These are phyloP conservation scores for Amanita pseudoporphyria DNA, from an alignment of 768 basidiomycete species.

Conservation along the genomic window DNA sequence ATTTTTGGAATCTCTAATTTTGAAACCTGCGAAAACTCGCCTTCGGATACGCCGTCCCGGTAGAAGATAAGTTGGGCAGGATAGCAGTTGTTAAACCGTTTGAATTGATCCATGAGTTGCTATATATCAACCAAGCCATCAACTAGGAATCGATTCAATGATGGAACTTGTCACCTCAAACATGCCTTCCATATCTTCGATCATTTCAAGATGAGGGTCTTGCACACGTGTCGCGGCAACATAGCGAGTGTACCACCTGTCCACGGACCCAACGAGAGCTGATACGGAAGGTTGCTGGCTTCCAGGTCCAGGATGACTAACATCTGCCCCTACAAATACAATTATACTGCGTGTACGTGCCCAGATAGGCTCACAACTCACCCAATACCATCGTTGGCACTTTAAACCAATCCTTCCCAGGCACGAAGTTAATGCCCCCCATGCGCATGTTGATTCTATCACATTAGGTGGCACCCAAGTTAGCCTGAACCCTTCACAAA, in stretches of 20 bases:
- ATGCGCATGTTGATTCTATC: constrained; percentile 44
- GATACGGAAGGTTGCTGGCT: constrained; percentile 43
- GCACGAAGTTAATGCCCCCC: constrained; percentile 39
- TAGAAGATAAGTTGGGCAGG: constrained; percentile 32
- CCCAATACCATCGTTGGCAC: constrained; percentile 32
- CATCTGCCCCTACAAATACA: constrained; percentile 37
- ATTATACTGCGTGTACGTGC: not conserved
- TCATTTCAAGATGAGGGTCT: constrained; percentile 35
- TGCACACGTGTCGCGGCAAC: constrained; percentile 32
- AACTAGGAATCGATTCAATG: not conserved
- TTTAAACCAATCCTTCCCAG: constrained; percentile 16
- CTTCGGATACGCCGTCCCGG: constrained; percentile 39
- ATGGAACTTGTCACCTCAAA: constrained; percentile 16
- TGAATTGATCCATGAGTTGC: constrained; percentile 12
- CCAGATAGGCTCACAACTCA: constrained; percentile 19
- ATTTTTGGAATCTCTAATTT: constrained; percentile 37
- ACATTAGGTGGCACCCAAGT: not conserved
- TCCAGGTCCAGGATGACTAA: constrained; percentile 57
- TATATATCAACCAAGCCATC: constrained; percentile 2
- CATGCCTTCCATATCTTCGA: constrained; percentile 32
- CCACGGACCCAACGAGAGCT: constrained; percentile 47
- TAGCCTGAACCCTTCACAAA: not conserved
- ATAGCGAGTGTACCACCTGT: constrained; percentile 36
- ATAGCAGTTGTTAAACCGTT: constrained; percentile 4
- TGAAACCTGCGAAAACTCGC: constrained; percentile 27